These are phyloP conservation scores for Pseudogymnoascus sp. DNA, from an alignment of 2,329 filamentous ascomycete genomes.

Conservation along the genomic window DNA sequence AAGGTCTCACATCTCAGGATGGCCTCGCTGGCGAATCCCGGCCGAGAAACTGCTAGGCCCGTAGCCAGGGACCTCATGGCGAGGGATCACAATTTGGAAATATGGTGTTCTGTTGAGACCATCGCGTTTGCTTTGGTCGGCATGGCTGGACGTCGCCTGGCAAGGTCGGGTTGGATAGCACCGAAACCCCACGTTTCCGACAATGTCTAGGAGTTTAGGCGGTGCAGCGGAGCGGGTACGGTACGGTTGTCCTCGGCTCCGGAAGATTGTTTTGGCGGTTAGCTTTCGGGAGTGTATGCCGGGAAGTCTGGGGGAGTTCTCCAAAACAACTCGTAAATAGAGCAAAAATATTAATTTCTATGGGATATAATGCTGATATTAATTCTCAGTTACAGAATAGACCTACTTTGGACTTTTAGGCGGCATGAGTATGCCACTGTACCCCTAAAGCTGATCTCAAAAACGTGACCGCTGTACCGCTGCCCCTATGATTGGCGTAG, in stretches of 20 bases:
- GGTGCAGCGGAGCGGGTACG: not conserved
- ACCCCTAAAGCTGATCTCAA: not conserved
- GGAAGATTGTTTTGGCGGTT: not conserved
- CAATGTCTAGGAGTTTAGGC: not conserved
- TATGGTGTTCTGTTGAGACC: not conserved
- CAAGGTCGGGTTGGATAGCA: not conserved
- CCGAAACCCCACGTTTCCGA: not conserved
- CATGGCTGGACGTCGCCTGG: not conserved
- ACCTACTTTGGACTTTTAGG: not conserved
- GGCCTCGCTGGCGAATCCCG: not conserved
- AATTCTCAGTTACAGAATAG: not conserved
- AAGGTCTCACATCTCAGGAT: constrained; percentile 4
- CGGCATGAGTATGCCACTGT: not conserved
- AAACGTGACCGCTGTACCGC: not conserved
- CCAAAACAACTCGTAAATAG: not conserved
- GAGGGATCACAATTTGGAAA: constrained; percentile 1
- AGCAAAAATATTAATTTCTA: not conserved
- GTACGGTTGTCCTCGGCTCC: not conserved
- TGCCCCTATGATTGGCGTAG: not conserved
- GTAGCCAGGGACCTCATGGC: not conserved
- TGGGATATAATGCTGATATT: not conserved
- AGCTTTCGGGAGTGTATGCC: too few species aligned
- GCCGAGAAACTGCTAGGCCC: not conserved
- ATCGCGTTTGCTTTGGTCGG: not conserved
- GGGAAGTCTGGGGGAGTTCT: not conserved